These are phyloP conservation scores for Pythium pyrilobum DNA, from an alignment of 352 stramenopile genomes.

Conservation along the genomic window DNA sequence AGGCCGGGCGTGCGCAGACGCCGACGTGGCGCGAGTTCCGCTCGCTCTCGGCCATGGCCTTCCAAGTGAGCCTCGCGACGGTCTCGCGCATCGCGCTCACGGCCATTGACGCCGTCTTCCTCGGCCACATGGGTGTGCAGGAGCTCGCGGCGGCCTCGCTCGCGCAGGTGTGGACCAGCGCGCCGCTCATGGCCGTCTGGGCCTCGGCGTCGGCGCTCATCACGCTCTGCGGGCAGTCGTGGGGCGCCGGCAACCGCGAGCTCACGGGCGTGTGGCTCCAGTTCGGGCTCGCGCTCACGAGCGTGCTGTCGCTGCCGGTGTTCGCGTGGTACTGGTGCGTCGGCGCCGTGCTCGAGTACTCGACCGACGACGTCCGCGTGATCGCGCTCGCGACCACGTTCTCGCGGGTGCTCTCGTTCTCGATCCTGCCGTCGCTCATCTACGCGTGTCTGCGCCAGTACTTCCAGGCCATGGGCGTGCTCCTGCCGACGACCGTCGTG, in stretches of 20 bases:
- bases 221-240: conserved; percentile 73
- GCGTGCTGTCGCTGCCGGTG: conserved; percentile 47
- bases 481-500: conserved; percentile 63
- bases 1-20: not conserved
- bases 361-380: conserved; percentile 52
- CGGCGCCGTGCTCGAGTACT: conserved; percentile 50
- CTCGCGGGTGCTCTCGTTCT: conserved; percentile 50
- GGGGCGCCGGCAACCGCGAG: conserved; percentile 56
- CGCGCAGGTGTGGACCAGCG: conserved; percentile 64
- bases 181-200: conserved; percentile 60
- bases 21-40: conserved; percentile 50
- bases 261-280: conserved; percentile 75
- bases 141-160: conserved; percentile 66
- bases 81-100: conserved; percentile 55
- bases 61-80: conserved; percentile 59
- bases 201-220: conserved; percentile 54
- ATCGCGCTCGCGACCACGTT: conserved; percentile 53
- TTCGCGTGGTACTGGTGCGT: conserved; percentile 71
- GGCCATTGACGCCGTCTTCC: conserved; percentile 70
- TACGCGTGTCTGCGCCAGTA: conserved; percentile 71
- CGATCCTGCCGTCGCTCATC: conserved; percentile 52
- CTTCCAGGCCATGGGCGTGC: conserved; percentile 59
- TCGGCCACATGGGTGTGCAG: conserved; percentile 71
- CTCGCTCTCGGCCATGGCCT: conserved; percentile 52
- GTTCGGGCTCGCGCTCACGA: conserved; percentile 55